Conservation (phyloP, 208 protist species). For the Trypanosoma platydactyli region DNA sequence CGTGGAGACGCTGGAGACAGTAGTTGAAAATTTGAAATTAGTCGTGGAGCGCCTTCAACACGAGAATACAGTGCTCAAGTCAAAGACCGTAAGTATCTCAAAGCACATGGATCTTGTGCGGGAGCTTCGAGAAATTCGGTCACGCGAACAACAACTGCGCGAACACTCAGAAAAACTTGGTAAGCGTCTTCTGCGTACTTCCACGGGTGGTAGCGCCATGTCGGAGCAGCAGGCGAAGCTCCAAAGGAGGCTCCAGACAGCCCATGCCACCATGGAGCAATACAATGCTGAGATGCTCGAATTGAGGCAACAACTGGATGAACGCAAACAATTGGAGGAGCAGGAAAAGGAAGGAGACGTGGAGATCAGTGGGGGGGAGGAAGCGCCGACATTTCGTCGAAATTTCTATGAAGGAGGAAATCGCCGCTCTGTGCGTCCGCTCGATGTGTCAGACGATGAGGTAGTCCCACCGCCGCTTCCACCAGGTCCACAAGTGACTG, state of each 20-base stretch:
- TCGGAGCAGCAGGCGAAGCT: slow-evolving; percentile 36
- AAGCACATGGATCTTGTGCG: slow-evolving; percentile 55
- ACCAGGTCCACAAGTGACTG: slow-evolving; percentile 15
- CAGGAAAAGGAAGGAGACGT: slow-evolving; percentile 7
- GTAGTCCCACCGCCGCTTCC: slow-evolving; percentile 29
- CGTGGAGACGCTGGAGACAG: slow-evolving; percentile 43
- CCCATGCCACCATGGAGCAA: slow-evolving; percentile 53
- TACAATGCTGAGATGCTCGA: slow-evolving; percentile 56
- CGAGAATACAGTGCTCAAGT: slow-evolving; percentile 66
- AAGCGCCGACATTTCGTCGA: no score
- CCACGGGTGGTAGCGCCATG: slow-evolving; percentile 26
- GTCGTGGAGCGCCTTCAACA: slow-evolving; percentile 71
- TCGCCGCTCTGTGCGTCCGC: slow-evolving; percentile 21
- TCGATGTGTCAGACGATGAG: not conserved
- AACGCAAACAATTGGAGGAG: slow-evolving; percentile 2
- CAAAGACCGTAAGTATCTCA: slow-evolving; percentile 34
- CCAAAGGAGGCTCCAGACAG: slow-evolving; percentile 52
- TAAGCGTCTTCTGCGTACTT: slow-evolving; percentile 7
- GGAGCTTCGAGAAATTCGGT: slow-evolving; percentile 55
- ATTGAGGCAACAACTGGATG: slow-evolving; percentile 22
- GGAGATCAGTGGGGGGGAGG: no score
- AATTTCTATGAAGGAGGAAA: not conserved
- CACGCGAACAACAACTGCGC: slow-evolving; percentile 43
- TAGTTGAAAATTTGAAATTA: slow-evolving; percentile 76
- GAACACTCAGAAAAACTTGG: slow-evolving; percentile 32